Evolutionary conservation across 2,329 filamentous ascomycete species (phyloP).

Genomic region (Aspergillus bombycis): DNA sequence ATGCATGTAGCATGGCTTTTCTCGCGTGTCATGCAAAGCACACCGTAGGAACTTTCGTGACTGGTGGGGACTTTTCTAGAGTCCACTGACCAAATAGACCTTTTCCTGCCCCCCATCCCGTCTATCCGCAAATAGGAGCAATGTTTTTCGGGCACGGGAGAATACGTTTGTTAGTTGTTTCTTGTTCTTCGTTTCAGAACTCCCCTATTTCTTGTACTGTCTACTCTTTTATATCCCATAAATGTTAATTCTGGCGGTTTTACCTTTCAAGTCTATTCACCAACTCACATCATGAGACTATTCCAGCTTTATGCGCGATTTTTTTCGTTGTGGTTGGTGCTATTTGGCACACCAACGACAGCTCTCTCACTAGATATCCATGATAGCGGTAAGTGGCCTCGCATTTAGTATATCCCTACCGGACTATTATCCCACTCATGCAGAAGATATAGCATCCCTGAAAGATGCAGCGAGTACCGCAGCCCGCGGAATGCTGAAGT

Average conservation of each 20-base stretch:
- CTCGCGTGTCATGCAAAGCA: background rate
- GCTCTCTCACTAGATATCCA: background rate
- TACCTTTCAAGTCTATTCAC: background rate
- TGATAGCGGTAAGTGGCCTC: background rate
- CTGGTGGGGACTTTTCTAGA: background rate
- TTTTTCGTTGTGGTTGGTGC: background rate
- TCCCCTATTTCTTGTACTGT: background rate
- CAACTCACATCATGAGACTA: background rate
- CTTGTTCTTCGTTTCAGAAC: background rate
- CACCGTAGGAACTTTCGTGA: background rate
- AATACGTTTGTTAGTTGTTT: background rate
- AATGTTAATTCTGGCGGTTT: background rate
- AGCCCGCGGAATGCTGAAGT: constrained; percentile 48
- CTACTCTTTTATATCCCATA: background rate
- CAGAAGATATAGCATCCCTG: constrained; percentile 36
- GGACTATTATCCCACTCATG: background rate
- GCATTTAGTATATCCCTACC: background rate
- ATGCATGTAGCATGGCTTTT: background rate
- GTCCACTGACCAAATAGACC: background rate
- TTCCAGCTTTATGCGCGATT: background rate
- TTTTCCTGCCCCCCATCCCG: background rate
- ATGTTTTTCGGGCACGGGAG: background rate
- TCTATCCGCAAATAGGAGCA: background rate
- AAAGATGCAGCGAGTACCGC: constrained; percentile 45
- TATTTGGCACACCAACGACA: background rate